Percentiles rank a stretch among this genome's conserved stretches.
These are phyloP conservation scores for Arabis alpina DNA, from an alignment of 345 rosid species.

Conservation along the genomic window DNA sequence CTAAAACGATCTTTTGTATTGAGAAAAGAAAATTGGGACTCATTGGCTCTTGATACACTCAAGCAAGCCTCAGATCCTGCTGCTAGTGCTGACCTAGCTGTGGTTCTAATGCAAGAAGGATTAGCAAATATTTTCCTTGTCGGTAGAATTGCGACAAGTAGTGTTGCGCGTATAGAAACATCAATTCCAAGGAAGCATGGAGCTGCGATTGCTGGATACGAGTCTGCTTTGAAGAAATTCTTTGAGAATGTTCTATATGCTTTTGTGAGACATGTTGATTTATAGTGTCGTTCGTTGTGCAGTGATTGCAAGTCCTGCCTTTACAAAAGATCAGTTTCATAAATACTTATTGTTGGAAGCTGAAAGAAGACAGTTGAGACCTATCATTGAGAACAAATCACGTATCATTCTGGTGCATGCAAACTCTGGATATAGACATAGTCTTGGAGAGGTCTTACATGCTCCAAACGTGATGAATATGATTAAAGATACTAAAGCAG, in stretches of 20 bases:
- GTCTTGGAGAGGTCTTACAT: conserved; percentile 82
- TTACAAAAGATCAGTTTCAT: conserved; percentile 98
- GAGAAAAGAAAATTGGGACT: conserved; percentile 90
- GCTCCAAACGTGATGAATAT: conserved; percentile 87
- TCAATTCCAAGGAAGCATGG: conserved; percentile 98
- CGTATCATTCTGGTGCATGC: conserved; percentile 84
- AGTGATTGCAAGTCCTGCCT: conserved; percentile 97
- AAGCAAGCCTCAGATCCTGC: conserved; percentile 91
- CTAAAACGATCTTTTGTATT: conserved; percentile 83
- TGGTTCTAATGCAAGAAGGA: conserved; percentile 98
- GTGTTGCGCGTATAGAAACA: conserved; percentile 83
- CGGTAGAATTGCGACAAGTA: conserved; percentile 86
- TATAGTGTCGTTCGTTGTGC: conserved; percentile 88
- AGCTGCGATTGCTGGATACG: conserved; percentile 97
- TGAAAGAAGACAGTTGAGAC: conserved; percentile 86
- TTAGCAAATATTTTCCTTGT: conserved; percentile 76
- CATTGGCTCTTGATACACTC: conserved; percentile 79
- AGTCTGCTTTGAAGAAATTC: conserved; percentile 82
- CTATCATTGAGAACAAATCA: conserved; percentile 89
- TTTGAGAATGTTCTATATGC: conserved; percentile 88
- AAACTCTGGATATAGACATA: conserved; percentile 96
- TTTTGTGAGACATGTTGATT: conserved; percentile 85
- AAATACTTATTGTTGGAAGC: conserved; percentile 88
- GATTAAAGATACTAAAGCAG: conserved; percentile 97
- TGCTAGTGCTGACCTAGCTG: conserved; percentile 93